A percentile compares a stretch with the other conserved stretches of the same genome.
Conservation (phyloP, 148 eudicot genomes). For the Chenopodium album region DNA sequence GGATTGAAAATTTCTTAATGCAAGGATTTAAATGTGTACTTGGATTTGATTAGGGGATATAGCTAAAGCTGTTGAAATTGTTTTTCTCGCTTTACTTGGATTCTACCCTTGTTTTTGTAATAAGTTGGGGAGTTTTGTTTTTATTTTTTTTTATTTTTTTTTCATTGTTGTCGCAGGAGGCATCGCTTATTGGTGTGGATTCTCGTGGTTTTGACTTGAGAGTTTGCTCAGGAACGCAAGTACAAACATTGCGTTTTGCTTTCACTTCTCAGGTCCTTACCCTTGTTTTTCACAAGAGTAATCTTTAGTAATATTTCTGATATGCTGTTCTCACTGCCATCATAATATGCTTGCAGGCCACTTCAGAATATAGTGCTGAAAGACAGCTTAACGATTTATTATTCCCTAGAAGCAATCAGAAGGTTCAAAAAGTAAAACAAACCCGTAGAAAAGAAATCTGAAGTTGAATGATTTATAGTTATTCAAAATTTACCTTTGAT, state of each 20-base stretch:
- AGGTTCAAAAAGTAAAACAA: conserved; percentile 57
- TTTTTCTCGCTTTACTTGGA: background rate
- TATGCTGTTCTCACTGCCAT: background rate
- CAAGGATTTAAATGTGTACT: background rate
- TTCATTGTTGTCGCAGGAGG: conserved; percentile 58
- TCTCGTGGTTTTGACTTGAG: conserved; percentile 91
- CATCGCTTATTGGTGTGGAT: conserved; percentile 78
- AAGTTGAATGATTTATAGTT: conserved; percentile 18
- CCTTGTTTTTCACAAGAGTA: background rate
- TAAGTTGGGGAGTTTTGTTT: background rate
- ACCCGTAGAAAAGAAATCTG: conserved; percentile 58
- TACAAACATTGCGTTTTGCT: conserved; percentile 86
- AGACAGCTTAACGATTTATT: conserved; percentile 79
- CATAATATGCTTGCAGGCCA: conserved; percentile 58
- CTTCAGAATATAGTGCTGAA: conserved; percentile 94
- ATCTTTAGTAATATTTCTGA: background rate
- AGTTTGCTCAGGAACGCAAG: conserved; percentile 87
- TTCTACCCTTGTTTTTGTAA: background rate
- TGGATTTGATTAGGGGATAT: background rate
- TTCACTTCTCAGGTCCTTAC: conserved; percentile 69
- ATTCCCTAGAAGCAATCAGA: conserved; percentile 74
- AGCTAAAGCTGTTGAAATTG: background rate
- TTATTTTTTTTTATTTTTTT: background rate
- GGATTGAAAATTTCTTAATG: background rate
- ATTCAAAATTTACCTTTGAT: conserved; percentile 8